Evolutionary conservation across 2,329 filamentous ascomycete species (phyloP), one percentile per base, ranked within the genome.

Genomic region (Exserohilum turcica): DNA sequence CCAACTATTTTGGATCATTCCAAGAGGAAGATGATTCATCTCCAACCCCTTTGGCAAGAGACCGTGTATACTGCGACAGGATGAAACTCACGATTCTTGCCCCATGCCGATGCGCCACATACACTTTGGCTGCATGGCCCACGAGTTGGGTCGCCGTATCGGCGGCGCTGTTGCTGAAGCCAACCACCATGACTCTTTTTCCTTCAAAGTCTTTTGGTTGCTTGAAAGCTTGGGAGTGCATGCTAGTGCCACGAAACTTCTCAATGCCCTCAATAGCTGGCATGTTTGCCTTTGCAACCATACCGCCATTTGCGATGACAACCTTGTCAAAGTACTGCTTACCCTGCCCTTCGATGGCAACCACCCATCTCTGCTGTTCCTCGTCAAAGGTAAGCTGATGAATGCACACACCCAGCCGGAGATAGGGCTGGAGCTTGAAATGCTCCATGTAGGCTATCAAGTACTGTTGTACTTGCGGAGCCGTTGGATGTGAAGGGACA

Each of bases 131-230:
- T 27, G 64, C 63, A n/a, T 54, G 19, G 13, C 56, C 57, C 7
- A 56, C 62, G 1, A 67, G 59, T 12, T 64, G 54, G 0, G 62
- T 63, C 5, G 61, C 56, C n/a, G 61, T 63, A 37, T 70, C 65
- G 28, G 63, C 65, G 7, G 64, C 65, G 15, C 60, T 65, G 24
- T 70, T 66, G 6, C 63, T 61, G 21, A 68, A 66, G 3, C 64
- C 65, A 4, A 68, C 57, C 5, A 69, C 61, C 56, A 69, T 52
- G 31, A 68, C 60, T 48, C 50, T 50, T 18, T 61, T 65, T 5
- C 52, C 45, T 6, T 24, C 7, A 15, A 56, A 65, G 3, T 62
- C 38, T 46, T 28, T 18, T 0, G 61, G 61, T 18, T 42, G 43
- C 29, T 65, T 64, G 44, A 63, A 64, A 3, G 39, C 48, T 43